Evolutionary conservation across 352 stramenopile genomes (phyloP).

Genomic region (Elongisporangium senticosum): DNA sequence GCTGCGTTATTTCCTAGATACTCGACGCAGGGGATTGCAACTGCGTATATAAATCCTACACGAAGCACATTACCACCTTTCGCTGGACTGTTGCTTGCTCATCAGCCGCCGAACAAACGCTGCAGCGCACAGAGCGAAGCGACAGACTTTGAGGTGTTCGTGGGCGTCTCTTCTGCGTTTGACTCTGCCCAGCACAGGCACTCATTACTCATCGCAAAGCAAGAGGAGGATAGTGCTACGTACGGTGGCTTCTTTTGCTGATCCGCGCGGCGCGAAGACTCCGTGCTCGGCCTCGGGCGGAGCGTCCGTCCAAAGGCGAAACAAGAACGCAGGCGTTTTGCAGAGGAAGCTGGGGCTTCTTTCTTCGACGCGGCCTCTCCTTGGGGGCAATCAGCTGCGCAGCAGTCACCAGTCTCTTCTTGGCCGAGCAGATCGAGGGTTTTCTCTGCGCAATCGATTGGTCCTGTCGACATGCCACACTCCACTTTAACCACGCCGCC

Average conservation of each 20-base stretch:
- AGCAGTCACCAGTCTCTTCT: not conserved
- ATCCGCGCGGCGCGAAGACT: not conserved
- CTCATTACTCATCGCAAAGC: not conserved
- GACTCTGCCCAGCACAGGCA: not conserved
- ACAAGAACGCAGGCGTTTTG: constrained; percentile 19
- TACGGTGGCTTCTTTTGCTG: not conserved
- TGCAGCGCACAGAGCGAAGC: constrained; percentile 32
- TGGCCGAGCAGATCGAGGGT: not conserved
- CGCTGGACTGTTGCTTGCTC: not conserved
- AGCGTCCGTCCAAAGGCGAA: constrained; percentile 9
- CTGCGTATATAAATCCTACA: not conserved
- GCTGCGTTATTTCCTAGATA: constrained; percentile 18
- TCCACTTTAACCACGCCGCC: too few relatives aligned
- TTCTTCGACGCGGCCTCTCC: not conserved
- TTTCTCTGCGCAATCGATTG: not conserved
- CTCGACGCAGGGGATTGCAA: not conserved
- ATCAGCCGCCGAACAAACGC: constrained; percentile 38
- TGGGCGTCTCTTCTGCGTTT: not conserved
- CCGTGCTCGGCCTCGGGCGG: not conserved
- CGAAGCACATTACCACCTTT: constrained; percentile 1
- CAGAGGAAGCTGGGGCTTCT: not conserved
- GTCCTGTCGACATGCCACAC: too few relatives aligned
- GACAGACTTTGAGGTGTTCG: not conserved
- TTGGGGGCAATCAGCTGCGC: not conserved
- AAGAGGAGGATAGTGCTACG: not conserved